phyloP scores from a whole-genome alignment of 2,329 filamentous ascomycete species.

The Cordyceps javanica region DNA sequence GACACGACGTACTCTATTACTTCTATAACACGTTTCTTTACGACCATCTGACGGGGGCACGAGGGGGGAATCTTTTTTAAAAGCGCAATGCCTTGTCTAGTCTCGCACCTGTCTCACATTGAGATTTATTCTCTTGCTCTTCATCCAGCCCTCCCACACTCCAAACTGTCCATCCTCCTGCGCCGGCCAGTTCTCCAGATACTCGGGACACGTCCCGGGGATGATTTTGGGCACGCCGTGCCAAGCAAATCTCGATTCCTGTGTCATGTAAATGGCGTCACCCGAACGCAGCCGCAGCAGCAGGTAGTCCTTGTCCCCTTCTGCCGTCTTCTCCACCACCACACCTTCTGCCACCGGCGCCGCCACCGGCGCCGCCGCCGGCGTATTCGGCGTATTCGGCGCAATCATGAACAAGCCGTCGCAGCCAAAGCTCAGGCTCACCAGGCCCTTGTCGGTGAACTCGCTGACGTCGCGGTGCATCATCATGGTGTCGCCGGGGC shows the following conservation, averaged over 20 bases:
- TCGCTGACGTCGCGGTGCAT: conserved; percentile 94
- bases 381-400: conserved; percentile 37
- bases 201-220: conserved; percentile 68
- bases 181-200: conserved; percentile 69
- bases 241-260: conserved; percentile 80
- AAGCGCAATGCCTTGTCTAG: conserved; percentile 17
- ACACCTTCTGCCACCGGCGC: conserved; percentile 33
- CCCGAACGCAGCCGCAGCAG: conserved; percentile 70
- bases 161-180: conserved; percentile 46
- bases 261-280: conserved; percentile 85
- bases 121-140: conserved; percentile 78
- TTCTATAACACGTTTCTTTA: too few species aligned
- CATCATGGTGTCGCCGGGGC: conserved; percentile 82
- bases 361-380: conserved; percentile 12
- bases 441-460: conserved; percentile 66
- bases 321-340: conserved; percentile 18
- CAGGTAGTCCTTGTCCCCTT: conserved; percentile 42
- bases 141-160: conserved; percentile 83
- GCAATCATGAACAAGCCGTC: conserved; percentile 85
- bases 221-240: conserved; percentile 90
- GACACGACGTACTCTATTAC: not conserved
- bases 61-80: not conserved
- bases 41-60: not conserved
- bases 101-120: conserved; percentile 87
- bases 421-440: conserved; percentile 85